Percentiles rank a stretch among this genome's conserved stretches.
Evolutionary conservation across 1,284 basidiomycete species (phyloP).

Genomic region (Peniophora sp.): DNA sequence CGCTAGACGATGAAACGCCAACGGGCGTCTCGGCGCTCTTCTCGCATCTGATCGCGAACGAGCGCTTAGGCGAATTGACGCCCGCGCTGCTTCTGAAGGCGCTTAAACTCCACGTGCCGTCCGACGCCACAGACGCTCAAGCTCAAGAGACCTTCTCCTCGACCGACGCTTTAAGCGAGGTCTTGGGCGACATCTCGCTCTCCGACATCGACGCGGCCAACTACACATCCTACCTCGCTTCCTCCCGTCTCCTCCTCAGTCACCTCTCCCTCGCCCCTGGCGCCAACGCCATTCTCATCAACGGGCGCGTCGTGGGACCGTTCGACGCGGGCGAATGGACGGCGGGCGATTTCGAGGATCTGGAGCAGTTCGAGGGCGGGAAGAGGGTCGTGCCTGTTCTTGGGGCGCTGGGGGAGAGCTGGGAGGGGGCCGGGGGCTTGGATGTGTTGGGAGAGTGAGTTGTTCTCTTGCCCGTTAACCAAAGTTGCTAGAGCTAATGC

Average conservation of each 20-base stretch:
- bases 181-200: slow-evolving; percentile 27
- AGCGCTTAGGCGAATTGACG: slow-evolving; percentile 29
- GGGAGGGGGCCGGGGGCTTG: slow-evolving; percentile 32
- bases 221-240: slow-evolving; percentile 33
- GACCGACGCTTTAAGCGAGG: slow-evolving; percentile 18
- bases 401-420: slow-evolving; percentile 50
- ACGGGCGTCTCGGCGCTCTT: slow-evolving; percentile 32
- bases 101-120: slow-evolving; percentile 21
- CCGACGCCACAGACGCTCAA: slow-evolving; percentile 13
- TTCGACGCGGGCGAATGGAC: slow-evolving; percentile 48
- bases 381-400: slow-evolving; percentile 65
- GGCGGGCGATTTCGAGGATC: slow-evolving; percentile 56
- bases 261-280: slow-evolving; percentile 52
- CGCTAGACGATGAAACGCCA: slow-evolving; percentile 12
- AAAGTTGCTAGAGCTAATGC: neutral
- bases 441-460: slow-evolving; percentile 33
- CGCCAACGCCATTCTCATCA: slow-evolving; percentile 60
- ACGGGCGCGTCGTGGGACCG: slow-evolving; percentile 77
- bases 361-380: slow-evolving; percentile 66
- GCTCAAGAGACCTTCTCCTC: neutral
- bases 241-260: slow-evolving; percentile 36
- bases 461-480: slow-evolving; percentile 4
- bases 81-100: slow-evolving; percentile 29
- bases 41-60: slow-evolving; percentile 34
- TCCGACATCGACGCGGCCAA: slow-evolving; percentile 23